Conservation (phyloP, 148 eudicot genomes). For the Euryodendron excelsum region DNA sequence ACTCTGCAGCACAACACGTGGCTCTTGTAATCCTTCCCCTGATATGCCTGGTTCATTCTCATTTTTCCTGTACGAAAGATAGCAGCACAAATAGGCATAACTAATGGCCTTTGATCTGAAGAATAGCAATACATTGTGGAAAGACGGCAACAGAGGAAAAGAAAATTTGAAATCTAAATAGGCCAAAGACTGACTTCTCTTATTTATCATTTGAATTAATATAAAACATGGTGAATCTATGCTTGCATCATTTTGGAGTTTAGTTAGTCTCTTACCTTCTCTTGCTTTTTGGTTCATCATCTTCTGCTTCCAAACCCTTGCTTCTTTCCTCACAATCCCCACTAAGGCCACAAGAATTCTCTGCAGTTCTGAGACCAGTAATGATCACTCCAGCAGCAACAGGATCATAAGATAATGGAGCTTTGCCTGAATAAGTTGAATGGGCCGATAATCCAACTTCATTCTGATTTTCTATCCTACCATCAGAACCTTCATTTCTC, state of each 20-base stretch:
- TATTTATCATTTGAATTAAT: neutral
- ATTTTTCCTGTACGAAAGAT: constrained; percentile 44
- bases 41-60: constrained; percentile 35
- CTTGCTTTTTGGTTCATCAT: constrained; percentile 50
- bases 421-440: constrained; percentile 24
- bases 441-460: constrained; percentile 20
- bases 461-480: constrained; percentile 25
- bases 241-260: neutral
- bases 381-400: constrained; percentile 19
- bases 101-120: neutral
- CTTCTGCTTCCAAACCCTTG: constrained; percentile 36
- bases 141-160: neutral
- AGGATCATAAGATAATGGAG: constrained; percentile 20
- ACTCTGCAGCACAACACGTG: constrained; percentile 40
- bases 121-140: neutral
- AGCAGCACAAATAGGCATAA: neutral
- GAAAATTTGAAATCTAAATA: neutral
- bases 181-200: neutral
- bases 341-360: constrained; percentile 40
- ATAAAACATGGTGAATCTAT: neutral
- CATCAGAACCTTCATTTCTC: constrained; percentile 31
- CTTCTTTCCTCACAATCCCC: constrained; percentile 39
- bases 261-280: constrained; percentile 54
- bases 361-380: constrained; percentile 20
- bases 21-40: constrained; percentile 42